phyloP scores from a whole-genome alignment of 176 grass and related monocot genomes.

The Microstegium vimineum region DNA sequence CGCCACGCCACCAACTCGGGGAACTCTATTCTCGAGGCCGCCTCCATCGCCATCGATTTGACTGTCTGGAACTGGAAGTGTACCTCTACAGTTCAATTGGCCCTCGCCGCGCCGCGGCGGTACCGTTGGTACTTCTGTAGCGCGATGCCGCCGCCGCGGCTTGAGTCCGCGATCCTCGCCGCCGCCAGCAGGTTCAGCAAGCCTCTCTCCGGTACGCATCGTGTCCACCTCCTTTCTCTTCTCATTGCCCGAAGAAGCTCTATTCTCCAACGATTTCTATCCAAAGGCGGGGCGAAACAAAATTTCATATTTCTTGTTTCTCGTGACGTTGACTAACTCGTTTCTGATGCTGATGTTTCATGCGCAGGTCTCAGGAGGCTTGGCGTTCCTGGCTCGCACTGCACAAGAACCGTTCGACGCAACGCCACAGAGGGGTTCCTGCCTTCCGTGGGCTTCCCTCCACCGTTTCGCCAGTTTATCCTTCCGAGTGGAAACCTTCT shows the following conservation, averaged over 20 bases:
- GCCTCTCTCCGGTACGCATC: background rate
- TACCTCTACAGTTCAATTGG: background rate
- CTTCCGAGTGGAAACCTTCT: background rate
- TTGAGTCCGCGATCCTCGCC: constrained; percentile 5
- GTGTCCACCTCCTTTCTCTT: background rate
- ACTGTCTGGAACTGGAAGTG: background rate
- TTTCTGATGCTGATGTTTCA: background rate
- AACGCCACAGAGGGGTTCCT: background rate
- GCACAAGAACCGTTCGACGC: background rate
- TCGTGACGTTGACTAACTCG: background rate
- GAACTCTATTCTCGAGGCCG: background rate
- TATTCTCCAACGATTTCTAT: too few relatives aligned
- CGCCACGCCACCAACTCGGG: too few relatives aligned
- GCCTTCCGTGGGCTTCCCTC: background rate
- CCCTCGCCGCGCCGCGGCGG: background rate
- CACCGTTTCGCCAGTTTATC: background rate
- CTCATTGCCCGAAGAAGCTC: background rate
- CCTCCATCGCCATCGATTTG: background rate
- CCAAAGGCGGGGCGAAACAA: too few relatives aligned
- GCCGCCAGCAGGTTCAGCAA: background rate
- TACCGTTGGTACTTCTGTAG: background rate
- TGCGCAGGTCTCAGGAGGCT: constrained; percentile 6
- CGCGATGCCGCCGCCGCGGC: constrained; percentile 18
- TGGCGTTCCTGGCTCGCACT: background rate
- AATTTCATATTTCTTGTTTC: background rate